A percentile compares a stretch with the other conserved stretches of the same genome.
These are phyloP conservation scores for Lippia alba DNA, from an alignment of 305 asterid genomes.

Conservation along the genomic window DNA sequence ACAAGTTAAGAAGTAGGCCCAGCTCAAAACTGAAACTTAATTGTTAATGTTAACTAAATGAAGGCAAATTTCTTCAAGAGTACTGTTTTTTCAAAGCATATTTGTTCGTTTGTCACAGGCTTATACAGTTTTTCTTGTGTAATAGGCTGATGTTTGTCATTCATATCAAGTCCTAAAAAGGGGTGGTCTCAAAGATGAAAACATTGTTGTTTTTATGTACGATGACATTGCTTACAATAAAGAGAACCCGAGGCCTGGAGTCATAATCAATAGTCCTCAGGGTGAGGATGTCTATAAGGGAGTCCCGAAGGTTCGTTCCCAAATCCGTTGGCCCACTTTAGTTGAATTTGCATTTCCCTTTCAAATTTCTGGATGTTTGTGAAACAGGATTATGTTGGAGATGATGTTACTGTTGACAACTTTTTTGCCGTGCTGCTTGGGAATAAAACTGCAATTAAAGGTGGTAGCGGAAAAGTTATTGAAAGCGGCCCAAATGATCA, in stretches of 20 bases:
- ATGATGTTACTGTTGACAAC: constrained; percentile 73
- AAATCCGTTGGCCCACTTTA: constrained; percentile 9
- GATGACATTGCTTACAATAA: constrained; percentile 88
- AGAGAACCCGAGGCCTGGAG: constrained; percentile 93
- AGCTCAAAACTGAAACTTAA: constrained; percentile 25
- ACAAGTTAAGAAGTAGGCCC: constrained; percentile 18
- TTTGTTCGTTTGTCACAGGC: constrained; percentile 2
- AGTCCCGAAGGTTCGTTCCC: constrained; percentile 78
- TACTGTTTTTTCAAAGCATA: constrained; percentile 10
- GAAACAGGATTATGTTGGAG: constrained; percentile 90
- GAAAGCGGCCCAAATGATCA: constrained; percentile 92
- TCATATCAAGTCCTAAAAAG: constrained; percentile 84
- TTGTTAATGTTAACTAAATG: constrained; percentile 29
- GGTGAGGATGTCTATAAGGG: constrained; percentile 92
- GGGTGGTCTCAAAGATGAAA: constrained; percentile 94
- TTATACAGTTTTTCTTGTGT: constrained; percentile 10
- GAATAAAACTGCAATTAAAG: constrained; percentile 76
- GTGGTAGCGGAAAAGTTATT: constrained; percentile 94
- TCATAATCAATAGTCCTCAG: constrained; percentile 82
- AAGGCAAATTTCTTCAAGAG: neutral
- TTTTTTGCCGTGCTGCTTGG: constrained; percentile 88
- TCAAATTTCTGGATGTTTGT: constrained; percentile 31
- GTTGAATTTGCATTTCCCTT: constrained; percentile 26
- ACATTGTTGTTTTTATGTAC: constrained; percentile 89
- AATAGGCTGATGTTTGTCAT: constrained; percentile 95